Base-by-base conservation (phyloP, 768 basidiomycete species). In the Filobasidium wieringae region DNA sequence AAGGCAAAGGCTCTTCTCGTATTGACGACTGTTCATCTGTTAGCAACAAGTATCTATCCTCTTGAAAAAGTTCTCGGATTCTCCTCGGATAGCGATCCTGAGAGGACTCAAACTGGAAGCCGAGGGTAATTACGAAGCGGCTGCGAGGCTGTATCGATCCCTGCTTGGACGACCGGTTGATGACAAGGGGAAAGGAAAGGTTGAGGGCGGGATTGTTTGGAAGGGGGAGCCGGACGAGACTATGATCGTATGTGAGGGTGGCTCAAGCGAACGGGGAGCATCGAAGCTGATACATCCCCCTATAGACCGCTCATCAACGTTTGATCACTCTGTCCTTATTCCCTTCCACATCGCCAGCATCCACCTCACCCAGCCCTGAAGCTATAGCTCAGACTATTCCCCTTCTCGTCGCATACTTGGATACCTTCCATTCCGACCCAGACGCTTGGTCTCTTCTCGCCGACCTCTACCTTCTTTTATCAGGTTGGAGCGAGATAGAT, bases 351-450 rank as follows among this genome's bases (percentile, higher is more conserved):
- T 47, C 54, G 26, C 51, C 30, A 26, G 43, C 51, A 9, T 33
- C 60, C 29, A 47, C 60, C 0, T 49, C 53, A 0, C 47, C 59
- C 19, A 4, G 43, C 2, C 17, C 34, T 32, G 7, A 26, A 8
- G 30, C 31, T 30, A 52, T 55, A 22, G 17, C 36, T 29, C 40
- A 51, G 19, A 45, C 68, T 0, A 62, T 73, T 29, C 60, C 67
- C 1, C 37, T 61, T 22, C 59, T 75, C n/a, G 62, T 71, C 33
- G 62, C 43, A 8, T 75, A 75, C 61, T 66, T 75, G 33, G 70
- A 72, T 43, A 71, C 63, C 11, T 74, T 74, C 65, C 72, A 75
- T 53, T 63, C 70, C n/a, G 74, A 75, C 52, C 62, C 73, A 2
- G 53, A 64, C 4, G 74, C 55, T 9, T 75, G 74, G 74, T 68